These are phyloP conservation scores for Starmerella sp. DNA, from an alignment of 805 yeast genomes.

Conservation along the genomic window DNA sequence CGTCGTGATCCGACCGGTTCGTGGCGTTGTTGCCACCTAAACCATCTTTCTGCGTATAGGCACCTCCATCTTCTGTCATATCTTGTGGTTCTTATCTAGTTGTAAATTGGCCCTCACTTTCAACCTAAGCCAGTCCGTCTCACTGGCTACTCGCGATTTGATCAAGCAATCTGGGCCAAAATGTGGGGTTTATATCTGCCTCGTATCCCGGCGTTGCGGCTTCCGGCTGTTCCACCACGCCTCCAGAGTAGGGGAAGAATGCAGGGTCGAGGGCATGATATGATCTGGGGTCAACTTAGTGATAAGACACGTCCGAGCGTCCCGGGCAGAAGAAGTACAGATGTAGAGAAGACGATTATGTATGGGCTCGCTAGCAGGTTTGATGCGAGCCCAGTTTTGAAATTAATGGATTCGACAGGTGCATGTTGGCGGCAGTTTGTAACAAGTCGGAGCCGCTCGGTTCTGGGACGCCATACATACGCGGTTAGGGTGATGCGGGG, in stretches of 20 bases:
- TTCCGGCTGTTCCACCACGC: neutral
- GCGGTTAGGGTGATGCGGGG: neutral
- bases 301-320: neutral
- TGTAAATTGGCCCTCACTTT: neutral
- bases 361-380: no score
- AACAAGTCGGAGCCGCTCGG: no score
- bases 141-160: neutral
- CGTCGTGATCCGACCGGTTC: neutral
- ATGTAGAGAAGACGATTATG: no score
- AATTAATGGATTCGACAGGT: no score
- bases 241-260: neutral
- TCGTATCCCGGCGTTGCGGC: neutral
- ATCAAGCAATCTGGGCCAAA: neutral
- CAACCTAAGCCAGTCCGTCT: neutral
- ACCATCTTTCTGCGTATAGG: slow-evolving; percentile 7
- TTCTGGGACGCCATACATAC: neutral
- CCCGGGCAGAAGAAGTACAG: no score
- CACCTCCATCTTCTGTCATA: slow-evolving; percentile 10
- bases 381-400: no score
- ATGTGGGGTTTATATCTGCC: neutral
- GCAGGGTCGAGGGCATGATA: neutral
- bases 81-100: neutral
- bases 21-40: slow-evolving; percentile 1
- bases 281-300: neutral
- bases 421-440: no score